phyloP scores from a whole-genome alignment of 148 eudicot genomes.

The Dysphania ambrosioides region DNA sequence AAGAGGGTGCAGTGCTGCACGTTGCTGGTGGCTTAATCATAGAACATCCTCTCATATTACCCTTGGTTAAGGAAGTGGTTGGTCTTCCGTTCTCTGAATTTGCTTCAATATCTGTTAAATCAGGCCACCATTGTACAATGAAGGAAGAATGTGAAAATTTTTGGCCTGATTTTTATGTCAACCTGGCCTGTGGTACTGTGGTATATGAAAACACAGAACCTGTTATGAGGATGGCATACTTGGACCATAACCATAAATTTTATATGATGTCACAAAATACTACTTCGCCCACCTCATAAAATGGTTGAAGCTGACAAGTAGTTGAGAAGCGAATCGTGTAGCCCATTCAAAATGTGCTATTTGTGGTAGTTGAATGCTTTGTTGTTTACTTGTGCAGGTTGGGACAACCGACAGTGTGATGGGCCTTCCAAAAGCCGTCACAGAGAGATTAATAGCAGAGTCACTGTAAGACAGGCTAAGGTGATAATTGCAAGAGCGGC shows the following conservation, averaged over 20 bases:
- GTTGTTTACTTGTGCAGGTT: slow-evolving; percentile 40
- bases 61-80: slow-evolving; percentile 80
- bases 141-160: neutral
- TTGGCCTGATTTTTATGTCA: no score
- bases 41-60: slow-evolving; percentile 82
- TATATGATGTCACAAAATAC: neutral
- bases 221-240: neutral
- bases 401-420: slow-evolving; percentile 87
- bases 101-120: neutral
- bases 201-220: neutral
- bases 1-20: slow-evolving; percentile 67
- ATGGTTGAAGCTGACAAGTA: neutral
- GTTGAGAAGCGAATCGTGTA: neutral
- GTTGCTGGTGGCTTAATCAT: slow-evolving; percentile 87
- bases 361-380: neutral
- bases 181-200: no score
- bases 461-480: slow-evolving; percentile 28
- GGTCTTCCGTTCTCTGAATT: slow-evolving; percentile 23
- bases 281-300: neutral
- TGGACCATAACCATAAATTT: neutral
- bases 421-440: slow-evolving; percentile 88
- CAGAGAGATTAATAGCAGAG: slow-evolving; percentile 65
- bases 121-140: neutral
- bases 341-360: neutral
- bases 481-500: neutral